Conservation (phyloP, 2,329 filamentous ascomycete species). For the Blastomyces emzantsi region DNA sequence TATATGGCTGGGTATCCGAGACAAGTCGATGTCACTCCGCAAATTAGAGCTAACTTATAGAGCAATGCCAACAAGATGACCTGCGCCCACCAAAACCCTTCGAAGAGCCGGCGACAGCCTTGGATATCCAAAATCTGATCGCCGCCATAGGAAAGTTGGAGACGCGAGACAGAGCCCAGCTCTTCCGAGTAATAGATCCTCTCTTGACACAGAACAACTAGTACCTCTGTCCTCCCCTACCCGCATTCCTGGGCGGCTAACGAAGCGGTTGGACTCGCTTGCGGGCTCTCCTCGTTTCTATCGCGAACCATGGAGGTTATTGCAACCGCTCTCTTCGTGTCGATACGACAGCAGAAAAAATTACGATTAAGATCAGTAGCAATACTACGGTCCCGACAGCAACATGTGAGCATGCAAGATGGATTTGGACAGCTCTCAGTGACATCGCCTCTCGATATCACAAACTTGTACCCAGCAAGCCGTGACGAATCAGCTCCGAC, state of each 20-base stretch:
- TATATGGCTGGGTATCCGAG: background rate
- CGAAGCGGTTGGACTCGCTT: slow-evolving; percentile 1
- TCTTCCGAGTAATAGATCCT: too few species aligned
- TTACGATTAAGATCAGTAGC: background rate
- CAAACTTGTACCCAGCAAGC: background rate
- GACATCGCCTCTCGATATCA: slow-evolving; percentile 5
- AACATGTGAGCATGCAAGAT: background rate
- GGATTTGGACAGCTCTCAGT: slow-evolving; percentile 5
- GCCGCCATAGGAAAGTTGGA: slow-evolving; percentile 3
- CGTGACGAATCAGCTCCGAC: background rate
- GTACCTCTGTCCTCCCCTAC: background rate
- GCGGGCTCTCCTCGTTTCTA: slow-evolving; percentile 6
- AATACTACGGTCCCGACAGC: background rate
- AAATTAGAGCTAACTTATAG: background rate
- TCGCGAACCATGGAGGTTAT: slow-evolving; percentile 8
- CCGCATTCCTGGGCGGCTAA: background rate
- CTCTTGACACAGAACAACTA: too few species aligned
- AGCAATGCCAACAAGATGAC: background rate
- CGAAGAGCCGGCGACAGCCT: background rate
- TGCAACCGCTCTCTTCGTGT: slow-evolving; percentile 4
- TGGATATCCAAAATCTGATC: slow-evolving; percentile 4
- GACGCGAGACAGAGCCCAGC: slow-evolving; percentile 4
- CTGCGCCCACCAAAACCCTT: background rate
- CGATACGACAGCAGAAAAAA: background rate
- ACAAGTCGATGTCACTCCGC: background rate